Percentiles rank a stretch among this genome's conserved stretches.
These are phyloP conservation scores for Wallacemonas sp. DNA, from an alignment of 208 protist species.

Conservation along the genomic window DNA sequence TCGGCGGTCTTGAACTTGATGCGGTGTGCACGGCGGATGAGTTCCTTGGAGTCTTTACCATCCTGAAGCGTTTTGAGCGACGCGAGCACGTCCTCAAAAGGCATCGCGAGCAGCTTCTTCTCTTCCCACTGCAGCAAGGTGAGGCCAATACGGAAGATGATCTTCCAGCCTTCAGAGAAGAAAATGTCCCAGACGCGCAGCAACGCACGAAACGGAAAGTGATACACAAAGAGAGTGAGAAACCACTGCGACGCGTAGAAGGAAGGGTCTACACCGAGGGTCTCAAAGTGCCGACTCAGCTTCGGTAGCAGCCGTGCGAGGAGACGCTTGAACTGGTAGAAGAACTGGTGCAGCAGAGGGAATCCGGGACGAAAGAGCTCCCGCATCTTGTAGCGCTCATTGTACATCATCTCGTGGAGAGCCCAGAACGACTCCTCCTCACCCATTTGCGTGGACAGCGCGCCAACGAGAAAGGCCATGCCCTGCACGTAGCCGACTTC, in stretches of 20 bases:
- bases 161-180: slow-evolving; percentile 93
- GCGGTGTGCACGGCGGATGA: slow-evolving; percentile 69
- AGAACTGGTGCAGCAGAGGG: slow-evolving; percentile 88
- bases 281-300: slow-evolving; percentile 72
- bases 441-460: slow-evolving; percentile 87
- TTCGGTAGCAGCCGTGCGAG: slow-evolving; percentile 77
- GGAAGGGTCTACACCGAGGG: slow-evolving; percentile 70
- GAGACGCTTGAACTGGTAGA: slow-evolving; percentile 86
- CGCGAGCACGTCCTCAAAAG: slow-evolving; percentile 80
- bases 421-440: slow-evolving; percentile 94
- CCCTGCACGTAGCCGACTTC: slow-evolving; percentile 95
- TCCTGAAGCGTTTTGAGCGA: slow-evolving; percentile 87
- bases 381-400: slow-evolving; percentile 78
- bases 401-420: slow-evolving; percentile 88
- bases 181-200: slow-evolving; percentile 94
- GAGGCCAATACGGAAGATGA: slow-evolving; percentile 90
- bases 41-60: slow-evolving; percentile 71
- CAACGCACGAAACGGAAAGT: slow-evolving; percentile 86
- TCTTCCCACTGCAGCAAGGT: slow-evolving; percentile 91
- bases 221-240: slow-evolving; percentile 90
- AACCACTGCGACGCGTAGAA: slow-evolving; percentile 95
- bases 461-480: slow-evolving; percentile 92
- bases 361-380: slow-evolving; percentile 90
- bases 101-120: slow-evolving; percentile 59
- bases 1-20: slow-evolving; percentile 90